Evolutionary conservation across 768 basidiomycete species (phyloP), one percentile per base, ranked within the genome.

Genomic region (Megacollybia marginata): DNA sequence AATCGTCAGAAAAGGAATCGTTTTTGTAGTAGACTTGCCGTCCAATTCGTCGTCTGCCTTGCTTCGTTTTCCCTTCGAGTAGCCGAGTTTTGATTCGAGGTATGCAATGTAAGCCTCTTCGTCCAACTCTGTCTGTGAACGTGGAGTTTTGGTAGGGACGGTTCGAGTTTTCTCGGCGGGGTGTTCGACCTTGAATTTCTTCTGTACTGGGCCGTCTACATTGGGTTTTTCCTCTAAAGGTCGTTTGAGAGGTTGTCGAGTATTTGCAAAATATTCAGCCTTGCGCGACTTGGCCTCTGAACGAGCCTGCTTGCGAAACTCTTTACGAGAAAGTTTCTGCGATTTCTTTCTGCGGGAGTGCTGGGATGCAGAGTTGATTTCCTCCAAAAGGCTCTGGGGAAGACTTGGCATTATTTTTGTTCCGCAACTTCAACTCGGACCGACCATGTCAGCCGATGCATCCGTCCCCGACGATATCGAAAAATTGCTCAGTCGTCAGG

Each of bases 71-170:
- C 68, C 60, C 50, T 74, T 68, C 33, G 63, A 46, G 57, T 83
- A 71, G 3, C 88, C 83, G 15, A 96, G 75, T 62, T 83, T 85
- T 0, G 75, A 70, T 63, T 97, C 94, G 10, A 96, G 68, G 66
- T 87, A 83, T 0, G 82, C 75, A 42, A 97, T 96, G 60, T 94
- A 91, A 0, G 76, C 75, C 58, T 94, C 92, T 57, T 98, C 94
- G 33, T 85, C 76, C 31, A 72, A 65, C 52, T 89, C 78, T 50
- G 68, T 66, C 32, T 61, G 69, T 6, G 65, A 64, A 20, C 64
- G 69, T 20, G 67, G 56, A 9, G 47, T 40, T 23, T 50, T 20
- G 51, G 51, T 3, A 28, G 42, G 9, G n/a, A 36, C 18, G 43
- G 32, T 32, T 28, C 40, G 33, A 32, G 15, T 20, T 47, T 47